Base-by-base conservation (phyloP, 768 basidiomycete species). In the Clavaria fumosa region DNA sequence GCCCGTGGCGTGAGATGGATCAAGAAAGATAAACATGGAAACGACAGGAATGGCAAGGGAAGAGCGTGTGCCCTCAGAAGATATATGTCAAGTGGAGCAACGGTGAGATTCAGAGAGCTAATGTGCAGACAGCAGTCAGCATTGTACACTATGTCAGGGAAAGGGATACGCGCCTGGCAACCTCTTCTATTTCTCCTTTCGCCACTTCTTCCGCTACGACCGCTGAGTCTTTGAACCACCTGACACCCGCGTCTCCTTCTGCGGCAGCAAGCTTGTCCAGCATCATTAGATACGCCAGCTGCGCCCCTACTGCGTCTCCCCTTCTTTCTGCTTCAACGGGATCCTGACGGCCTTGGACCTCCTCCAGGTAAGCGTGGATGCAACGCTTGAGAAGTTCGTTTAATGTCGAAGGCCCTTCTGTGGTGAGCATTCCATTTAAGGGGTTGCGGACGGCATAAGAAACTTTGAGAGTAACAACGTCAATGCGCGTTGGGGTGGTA, bases 221-320 rank as follows among this genome's bases (percentile, higher is more conserved):
- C 45, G 77, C 75, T 4, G 75, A 57, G 42, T 75, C 76, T 38
- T 64, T 70, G 51, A 86, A 85, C 84, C 84, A 86, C 37, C 72
- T 63, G 27, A 78, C 63, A 1, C 81, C 79, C 24, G 66, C 68
- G 33, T 70, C 69, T 19, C 73, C 70, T 41, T 70, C 70, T 38
- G 66, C 60, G 9, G 62, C 58, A 0, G 83, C 82, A 11, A 86
- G 56, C 14, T 63, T 62, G 47, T 88, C 84, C 7, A 85, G 59
- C 57, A 71, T 67, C 53, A 83, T 78, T 15, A 88, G 63, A 53
- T 83, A 79, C 18, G 60, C 63, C 7, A 86, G 51, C 44, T 78
- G 68, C 20, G 69, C 62, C 32, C 69, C 55, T 4, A 82, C 61
- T 15, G 55, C 49, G 31, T 54, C 55, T 2, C 69, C 70, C 18